Conservation (phyloP, 208 protist species). For the Ichthyophonus hoferi region DNA sequence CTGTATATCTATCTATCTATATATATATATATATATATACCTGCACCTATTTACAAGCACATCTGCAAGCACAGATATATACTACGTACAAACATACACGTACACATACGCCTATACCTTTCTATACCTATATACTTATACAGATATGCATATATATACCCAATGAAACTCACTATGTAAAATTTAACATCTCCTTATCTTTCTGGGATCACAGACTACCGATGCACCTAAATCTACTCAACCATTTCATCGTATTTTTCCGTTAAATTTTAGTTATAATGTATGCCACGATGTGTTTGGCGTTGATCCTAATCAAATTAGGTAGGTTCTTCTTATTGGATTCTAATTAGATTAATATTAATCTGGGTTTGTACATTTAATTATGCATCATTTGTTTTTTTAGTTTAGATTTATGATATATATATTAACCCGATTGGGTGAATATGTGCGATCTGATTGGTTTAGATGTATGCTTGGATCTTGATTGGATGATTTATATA, state of each 20-base stretch:
- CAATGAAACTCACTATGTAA: neutral
- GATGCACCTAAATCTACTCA: neutral
- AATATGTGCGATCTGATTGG: too few relatives aligned
- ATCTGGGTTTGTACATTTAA: neutral
- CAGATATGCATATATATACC: neutral
- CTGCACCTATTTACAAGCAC: neutral
- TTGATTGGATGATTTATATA: neutral
- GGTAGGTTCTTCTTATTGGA: too few relatives aligned
- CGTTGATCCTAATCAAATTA: neutral
- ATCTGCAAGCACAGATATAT: neutral
- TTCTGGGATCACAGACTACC: neutral
- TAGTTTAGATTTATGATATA: too few relatives aligned
- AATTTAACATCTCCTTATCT: neutral
- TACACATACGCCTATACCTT: neutral
- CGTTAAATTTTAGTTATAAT: neutral
- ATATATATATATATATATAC: neutral
- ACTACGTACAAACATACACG: neutral
- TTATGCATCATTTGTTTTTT: too few relatives aligned
- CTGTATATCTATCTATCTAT: neutral
- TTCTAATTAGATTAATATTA: too few relatives aligned
- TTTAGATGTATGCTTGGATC: neutral
- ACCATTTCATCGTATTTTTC: neutral
- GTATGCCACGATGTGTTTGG: neutral
- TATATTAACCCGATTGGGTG: too few relatives aligned
- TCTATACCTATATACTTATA: neutral